Evolutionary conservation across 2,329 filamentous ascomycete species (phyloP).

Genomic region (Stemphylium beticola): DNA sequence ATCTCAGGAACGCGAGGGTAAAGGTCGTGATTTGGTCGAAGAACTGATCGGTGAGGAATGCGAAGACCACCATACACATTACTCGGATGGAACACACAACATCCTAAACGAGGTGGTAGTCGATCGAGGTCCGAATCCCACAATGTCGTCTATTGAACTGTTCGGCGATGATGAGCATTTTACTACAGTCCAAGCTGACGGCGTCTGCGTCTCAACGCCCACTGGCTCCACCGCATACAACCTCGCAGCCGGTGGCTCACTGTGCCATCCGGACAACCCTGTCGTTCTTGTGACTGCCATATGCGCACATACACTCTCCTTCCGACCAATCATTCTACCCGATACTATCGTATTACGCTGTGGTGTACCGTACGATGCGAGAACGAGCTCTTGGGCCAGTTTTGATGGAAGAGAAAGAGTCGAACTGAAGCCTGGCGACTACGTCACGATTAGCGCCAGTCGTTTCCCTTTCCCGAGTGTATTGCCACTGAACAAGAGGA

Average conservation of each 20-base stretch:
- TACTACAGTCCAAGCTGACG: conserved; percentile 90
- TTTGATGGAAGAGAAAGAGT: conserved; percentile 87
- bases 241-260: conserved; percentile 89
- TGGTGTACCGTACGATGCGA: conserved; percentile 91
- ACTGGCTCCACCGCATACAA: conserved; percentile 97
- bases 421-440: conserved; percentile 79
- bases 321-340: conserved; percentile 93
- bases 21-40: conserved; percentile 68
- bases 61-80: conserved; percentile 84
- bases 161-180: conserved; percentile 97
- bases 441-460: conserved; percentile 82
- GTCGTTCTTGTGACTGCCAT: conserved; percentile 95
- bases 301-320: conserved; percentile 92
- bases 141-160: conserved; percentile 89
- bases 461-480: conserved; percentile 82
- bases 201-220: conserved; percentile 90
- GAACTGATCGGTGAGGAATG: conserved; percentile 87
- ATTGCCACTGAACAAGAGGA: conserved; percentile 69
- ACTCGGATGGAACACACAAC: conserved; percentile 81
- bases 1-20: conserved; percentile 59
- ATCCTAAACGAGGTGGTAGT: conserved; percentile 98
- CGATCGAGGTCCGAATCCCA: conserved; percentile 90
- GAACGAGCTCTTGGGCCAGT: conserved; percentile 93
- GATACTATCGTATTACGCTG: conserved; percentile 93
- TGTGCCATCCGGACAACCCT: conserved; percentile 95